phyloP scores from a whole-genome alignment of 1,139 yeast species.

The Spencermartinsiella ligniputridi region DNA sequence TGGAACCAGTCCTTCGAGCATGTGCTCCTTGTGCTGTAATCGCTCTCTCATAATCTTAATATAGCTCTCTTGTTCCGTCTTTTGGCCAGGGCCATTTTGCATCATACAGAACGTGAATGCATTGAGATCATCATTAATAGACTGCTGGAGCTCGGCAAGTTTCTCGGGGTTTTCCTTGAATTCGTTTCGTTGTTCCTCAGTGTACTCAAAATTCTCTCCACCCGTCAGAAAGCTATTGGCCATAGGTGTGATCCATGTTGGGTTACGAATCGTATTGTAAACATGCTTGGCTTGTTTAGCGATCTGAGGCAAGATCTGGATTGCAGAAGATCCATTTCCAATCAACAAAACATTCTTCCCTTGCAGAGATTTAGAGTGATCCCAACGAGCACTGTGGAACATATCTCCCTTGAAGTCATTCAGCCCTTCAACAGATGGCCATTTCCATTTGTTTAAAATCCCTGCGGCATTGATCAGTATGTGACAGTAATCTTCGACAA shows the following conservation, averaged over 20 bases:
- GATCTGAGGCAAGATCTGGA: constrained; percentile 33
- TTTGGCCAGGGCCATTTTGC: constrained; percentile 14
- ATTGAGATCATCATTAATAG: constrained; percentile 10
- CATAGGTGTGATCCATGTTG: constrained; percentile 20
- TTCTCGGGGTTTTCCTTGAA: constrained; percentile 15
- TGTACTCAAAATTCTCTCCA: constrained; percentile 7
- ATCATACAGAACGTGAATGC: constrained; percentile 11
- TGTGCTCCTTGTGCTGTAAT: constrained; percentile 15
- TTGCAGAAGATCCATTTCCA: constrained; percentile 48
- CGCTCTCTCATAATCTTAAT: constrained; percentile 13
- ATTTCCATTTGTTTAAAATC: constrained; percentile 31
- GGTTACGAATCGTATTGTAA: constrained; percentile 16
- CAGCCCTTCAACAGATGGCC: constrained; percentile 20
- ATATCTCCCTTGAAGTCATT: constrained; percentile 42
- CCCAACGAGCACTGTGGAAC: constrained; percentile 39
- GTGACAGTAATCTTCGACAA: constrained; percentile 27
- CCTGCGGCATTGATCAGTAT: constrained; percentile 38
- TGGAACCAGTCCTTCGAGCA: constrained; percentile 17
- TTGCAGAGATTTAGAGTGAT: constrained; percentile 33
- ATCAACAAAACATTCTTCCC: constrained; percentile 39
- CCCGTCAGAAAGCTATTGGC: constrained; percentile 9
- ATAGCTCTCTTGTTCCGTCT: constrained; percentile 6
- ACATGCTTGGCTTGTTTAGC: constrained; percentile 15
- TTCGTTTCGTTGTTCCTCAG: constrained; percentile 11
- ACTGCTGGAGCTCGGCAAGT: constrained; percentile 12